Percentiles rank a stretch among this genome's conserved stretches.
phyloP scores from a whole-genome alignment of 345 rosid species.

The Pelargonium nanum region DNA sequence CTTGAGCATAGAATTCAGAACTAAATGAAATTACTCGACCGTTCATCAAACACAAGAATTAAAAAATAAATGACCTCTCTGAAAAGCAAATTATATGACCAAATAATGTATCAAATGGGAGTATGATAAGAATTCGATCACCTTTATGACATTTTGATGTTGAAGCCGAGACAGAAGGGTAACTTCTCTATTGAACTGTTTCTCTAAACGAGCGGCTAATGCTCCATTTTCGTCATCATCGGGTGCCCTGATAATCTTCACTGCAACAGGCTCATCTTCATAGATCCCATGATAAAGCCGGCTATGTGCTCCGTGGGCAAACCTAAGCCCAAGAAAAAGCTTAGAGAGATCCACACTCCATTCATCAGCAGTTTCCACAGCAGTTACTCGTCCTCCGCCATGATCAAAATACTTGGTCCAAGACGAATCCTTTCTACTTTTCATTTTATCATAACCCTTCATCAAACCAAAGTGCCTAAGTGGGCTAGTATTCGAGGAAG shows the following conservation, averaged over 20 bases:
- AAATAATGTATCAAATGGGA: too few relatives aligned
- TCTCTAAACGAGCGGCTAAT: conserved; percentile 61
- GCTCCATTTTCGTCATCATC: conserved; percentile 77
- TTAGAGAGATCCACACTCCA: conserved; percentile 64
- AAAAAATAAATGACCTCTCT: background rate
- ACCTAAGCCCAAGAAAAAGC: conserved; percentile 80
- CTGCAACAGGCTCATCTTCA: conserved; percentile 88
- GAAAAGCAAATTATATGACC: too few relatives aligned
- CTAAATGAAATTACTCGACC: background rate
- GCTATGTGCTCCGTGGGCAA: conserved; percentile 92
- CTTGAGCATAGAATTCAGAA: background rate
- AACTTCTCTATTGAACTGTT: conserved; percentile 81
- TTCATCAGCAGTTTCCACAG: conserved; percentile 61
- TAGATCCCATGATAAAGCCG: conserved; percentile 87
- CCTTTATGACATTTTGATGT: conserved; percentile 83
- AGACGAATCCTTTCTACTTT: conserved; percentile 51
- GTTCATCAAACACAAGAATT: background rate
- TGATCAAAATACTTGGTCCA: conserved; percentile 88
- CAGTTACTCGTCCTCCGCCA: conserved; percentile 69
- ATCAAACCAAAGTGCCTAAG: conserved; percentile 44
- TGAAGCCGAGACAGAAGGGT: conserved; percentile 62
- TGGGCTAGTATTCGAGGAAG: conserved; percentile 39
- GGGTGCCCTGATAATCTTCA: conserved; percentile 76
- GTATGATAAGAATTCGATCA: conserved; percentile 13
- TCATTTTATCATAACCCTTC: conserved; percentile 47